phyloP scores from a whole-genome alignment of 805 yeast species.

The Spathaspora arborariae region DNA sequence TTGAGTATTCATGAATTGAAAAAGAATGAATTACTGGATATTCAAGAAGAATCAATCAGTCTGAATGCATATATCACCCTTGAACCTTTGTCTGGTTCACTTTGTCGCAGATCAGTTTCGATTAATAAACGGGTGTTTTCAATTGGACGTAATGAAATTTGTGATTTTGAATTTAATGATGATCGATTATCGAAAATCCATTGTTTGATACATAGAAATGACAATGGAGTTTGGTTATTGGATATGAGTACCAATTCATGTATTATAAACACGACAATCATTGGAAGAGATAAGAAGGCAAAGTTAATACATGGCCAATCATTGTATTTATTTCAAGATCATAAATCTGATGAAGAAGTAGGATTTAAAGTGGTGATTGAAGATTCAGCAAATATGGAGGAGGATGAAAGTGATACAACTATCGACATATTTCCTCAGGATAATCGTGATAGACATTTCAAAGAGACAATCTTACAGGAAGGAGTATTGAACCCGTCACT shows the following conservation, averaged over 20 bases:
- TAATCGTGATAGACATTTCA: slow-evolving; percentile 1
- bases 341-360: slow-evolving; percentile 45
- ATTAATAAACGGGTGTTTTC: slow-evolving; percentile 67
- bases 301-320: slow-evolving; percentile 63
- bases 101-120: slow-evolving; percentile 43
- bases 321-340: slow-evolving; percentile 64
- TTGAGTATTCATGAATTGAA: neutral
- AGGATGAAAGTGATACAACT: neutral
- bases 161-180: slow-evolving; percentile 63
- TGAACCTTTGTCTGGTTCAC: slow-evolving; percentile 46
- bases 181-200: slow-evolving; percentile 81
- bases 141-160: slow-evolving; percentile 68
- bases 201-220: slow-evolving; percentile 60
- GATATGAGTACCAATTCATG: slow-evolving; percentile 83
- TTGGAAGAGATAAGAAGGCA: slow-evolving; percentile 62
- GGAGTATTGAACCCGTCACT: neutral
- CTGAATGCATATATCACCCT: slow-evolving; percentile 61
- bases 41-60: slow-evolving; percentile 2
- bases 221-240: slow-evolving; percentile 74
- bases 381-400: no score
- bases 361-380: slow-evolving; percentile 52
- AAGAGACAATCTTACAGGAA: neutral
- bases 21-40: slow-evolving; percentile 1
- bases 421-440: slow-evolving; percentile 1
- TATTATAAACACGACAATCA: slow-evolving; percentile 53